Base-by-base conservation (phyloP, 2,329 filamentous ascomycete genomes). In the Talaromyces pinophilus region DNA sequence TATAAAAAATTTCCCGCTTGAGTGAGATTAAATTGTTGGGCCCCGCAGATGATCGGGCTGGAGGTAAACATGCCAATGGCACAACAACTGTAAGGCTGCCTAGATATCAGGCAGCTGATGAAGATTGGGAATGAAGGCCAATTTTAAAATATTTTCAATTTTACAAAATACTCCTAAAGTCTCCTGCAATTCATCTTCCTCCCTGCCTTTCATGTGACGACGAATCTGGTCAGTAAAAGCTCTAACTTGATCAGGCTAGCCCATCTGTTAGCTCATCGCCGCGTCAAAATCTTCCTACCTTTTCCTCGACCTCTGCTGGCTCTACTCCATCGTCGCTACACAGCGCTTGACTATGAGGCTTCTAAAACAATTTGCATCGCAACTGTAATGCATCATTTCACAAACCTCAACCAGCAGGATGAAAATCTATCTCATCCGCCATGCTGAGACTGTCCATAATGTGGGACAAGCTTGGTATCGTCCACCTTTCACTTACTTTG, bases 361-460 rank as follows among this genome's bases (percentile, higher is more conserved):
- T 13, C 46, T 3, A 7, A 30, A 59, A 48, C 22, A 64, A 19
- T 30, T 19, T 35, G 44, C 33, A 35, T 35, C 5, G 57, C 59
- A 3, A 22, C 42, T 48, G 59, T 61, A 35, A 44, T 42, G 57
- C 38, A 8, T 60, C 15, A 30, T 28, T 4, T 11, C 22, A 42
- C 19, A 55, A n/a, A 17, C 3, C 6, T 5, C n/a, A 65, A 50
- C 30, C 17, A 40, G 62, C 42, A 67, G 50, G 52, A 87, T 90
- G 86, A 85, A 84, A 74, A 77, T 97, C 64, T 88, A 93, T 73
- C 84, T 97, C 72, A 87, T 96, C 73, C 89, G 93, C 65, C 93
- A 97, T 83, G 93, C 90, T 74, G 93, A 97, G 81, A 94, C 92
- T 17, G 91, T 96, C 70, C 91, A 97, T 80, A 97, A 97, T 77